A percentile compares a stretch with the other conserved stretches of the same genome.
Conservation (phyloP, 371 early-diverging fungal genomes). For the Mucor circinelloides region DNA sequence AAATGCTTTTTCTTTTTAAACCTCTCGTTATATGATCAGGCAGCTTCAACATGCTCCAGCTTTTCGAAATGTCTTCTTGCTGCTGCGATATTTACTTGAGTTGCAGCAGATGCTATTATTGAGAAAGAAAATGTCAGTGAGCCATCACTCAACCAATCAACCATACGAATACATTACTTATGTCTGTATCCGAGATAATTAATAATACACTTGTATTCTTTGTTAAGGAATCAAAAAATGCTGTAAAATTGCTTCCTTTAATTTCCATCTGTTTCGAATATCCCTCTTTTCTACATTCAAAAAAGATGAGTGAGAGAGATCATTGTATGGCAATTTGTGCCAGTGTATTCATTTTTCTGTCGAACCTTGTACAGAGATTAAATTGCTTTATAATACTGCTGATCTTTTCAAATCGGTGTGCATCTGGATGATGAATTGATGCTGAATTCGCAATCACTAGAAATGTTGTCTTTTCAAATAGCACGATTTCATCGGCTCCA, state of each 20-base stretch:
- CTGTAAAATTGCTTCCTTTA: conserved; percentile 75
- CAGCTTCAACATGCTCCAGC: conserved; percentile 60
- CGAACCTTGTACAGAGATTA: conserved; percentile 79
- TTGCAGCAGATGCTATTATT: conserved; percentile 77
- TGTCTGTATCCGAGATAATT: conserved; percentile 83
- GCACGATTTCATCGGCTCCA: conserved; percentile 91
- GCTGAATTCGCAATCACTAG: conserved; percentile 87
- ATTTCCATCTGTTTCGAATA: conserved; percentile 72
- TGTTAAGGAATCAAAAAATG: conserved; percentile 90
- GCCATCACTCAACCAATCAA: neutral
- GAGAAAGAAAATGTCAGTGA: neutral
- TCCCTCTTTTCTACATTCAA: conserved; percentile 15
- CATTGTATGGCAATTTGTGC: neutral
- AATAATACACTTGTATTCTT: conserved; percentile 92
- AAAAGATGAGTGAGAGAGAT: neutral
- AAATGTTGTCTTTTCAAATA: conserved; percentile 94
- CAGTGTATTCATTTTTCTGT: neutral
- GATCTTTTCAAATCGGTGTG: conserved; percentile 89
- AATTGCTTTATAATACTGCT: conserved; percentile 94
- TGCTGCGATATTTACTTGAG: conserved; percentile 78
- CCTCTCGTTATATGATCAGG: no score
- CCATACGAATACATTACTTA: conserved; percentile 68
- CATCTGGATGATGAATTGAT: conserved; percentile 56
- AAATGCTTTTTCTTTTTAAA: conserved; percentile 37
- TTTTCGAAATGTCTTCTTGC: conserved; percentile 87